Evolutionary conservation across 2,329 filamentous ascomycete genomes (phyloP).

Genomic region (Pseudogymnoascus sp.): DNA sequence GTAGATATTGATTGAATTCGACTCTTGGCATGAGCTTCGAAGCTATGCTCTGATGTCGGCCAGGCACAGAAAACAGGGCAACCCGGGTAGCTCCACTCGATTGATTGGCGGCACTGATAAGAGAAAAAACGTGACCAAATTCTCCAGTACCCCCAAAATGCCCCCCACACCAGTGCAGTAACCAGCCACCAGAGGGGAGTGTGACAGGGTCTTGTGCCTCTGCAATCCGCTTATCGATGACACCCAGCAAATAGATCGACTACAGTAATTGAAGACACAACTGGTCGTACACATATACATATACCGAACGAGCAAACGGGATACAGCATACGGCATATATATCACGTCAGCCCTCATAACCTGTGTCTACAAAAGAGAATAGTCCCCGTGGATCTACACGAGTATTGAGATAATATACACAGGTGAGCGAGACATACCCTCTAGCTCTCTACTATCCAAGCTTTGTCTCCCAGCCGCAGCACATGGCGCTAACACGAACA

Average conservation of each 20-base stretch:
- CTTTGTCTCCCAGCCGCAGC: neutral
- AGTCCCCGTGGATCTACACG: neutral
- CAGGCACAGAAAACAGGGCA: slow-evolving; percentile 8
- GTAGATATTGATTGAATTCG: neutral
- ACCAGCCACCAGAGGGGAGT: neutral
- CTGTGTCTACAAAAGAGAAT: neutral
- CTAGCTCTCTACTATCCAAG: neutral
- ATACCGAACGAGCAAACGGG: neutral
- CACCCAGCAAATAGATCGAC: neutral
- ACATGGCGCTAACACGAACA: slow-evolving; percentile 3
- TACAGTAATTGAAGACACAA: neutral
- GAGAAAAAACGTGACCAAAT: slow-evolving; percentile 6
- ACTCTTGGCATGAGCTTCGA: neutral
- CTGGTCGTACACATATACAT: neutral
- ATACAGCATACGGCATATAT: neutral
- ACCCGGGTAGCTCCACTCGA: slow-evolving; percentile 8
- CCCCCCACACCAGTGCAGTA: neutral
- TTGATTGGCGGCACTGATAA: slow-evolving; percentile 6
- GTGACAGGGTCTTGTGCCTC: slow-evolving; percentile 8
- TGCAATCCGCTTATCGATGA: slow-evolving; percentile 1
- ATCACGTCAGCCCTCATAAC: neutral
- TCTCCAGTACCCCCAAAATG: neutral
- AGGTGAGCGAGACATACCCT: neutral
- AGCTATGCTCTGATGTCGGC: slow-evolving; percentile 4
- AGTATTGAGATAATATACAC: neutral